Evolutionary conservation across 352 stramenopile species (phyloP).

Genomic region (Pythium coloratum): DNA sequence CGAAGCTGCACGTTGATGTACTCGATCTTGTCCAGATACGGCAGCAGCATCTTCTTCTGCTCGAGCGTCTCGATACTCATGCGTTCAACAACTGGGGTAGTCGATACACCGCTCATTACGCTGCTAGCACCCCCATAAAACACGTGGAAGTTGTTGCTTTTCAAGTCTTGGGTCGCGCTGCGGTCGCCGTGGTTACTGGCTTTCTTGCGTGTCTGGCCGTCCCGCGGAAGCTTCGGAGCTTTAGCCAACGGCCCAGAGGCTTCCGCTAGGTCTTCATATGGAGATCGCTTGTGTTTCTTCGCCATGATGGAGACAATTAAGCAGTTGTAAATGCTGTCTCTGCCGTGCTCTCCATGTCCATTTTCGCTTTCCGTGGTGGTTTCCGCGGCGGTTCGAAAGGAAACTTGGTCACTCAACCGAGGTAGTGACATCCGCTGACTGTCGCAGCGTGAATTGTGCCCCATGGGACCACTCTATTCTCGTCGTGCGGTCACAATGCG

Average conservation of each 20-base stretch:
- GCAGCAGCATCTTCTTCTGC: conserved; percentile 82
- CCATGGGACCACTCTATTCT: not conserved
- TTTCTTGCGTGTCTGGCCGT: conserved; percentile 3
- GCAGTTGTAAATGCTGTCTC: not conserved
- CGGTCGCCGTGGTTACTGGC: not conserved
- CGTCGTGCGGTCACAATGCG: not conserved
- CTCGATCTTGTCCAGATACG: conserved; percentile 86
- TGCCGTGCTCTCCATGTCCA: not conserved
- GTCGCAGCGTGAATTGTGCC: conserved; percentile 3
- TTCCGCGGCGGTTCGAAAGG: not conserved
- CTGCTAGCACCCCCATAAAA: not conserved
- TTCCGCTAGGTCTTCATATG: conserved; percentile 10
- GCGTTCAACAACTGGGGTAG: conserved; percentile 11
- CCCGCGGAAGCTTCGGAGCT: conserved; percentile 15
- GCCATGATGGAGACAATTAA: conserved; percentile 5
- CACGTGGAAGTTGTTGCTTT: conserved; percentile 8
- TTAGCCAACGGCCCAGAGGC: not conserved
- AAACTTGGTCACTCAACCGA: conserved; percentile 10
- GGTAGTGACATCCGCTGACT: not conserved
- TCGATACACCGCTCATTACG: not conserved
- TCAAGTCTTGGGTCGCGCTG: not conserved
- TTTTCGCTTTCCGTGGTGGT: conserved; percentile 3
- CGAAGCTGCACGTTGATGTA: conserved; percentile 84
- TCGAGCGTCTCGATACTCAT: conserved; percentile 63
- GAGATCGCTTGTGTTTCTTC: conserved; percentile 25